Conservation (phyloP, 1,284 basidiomycete genomes). For the Cerioporus squamosus region DNA sequence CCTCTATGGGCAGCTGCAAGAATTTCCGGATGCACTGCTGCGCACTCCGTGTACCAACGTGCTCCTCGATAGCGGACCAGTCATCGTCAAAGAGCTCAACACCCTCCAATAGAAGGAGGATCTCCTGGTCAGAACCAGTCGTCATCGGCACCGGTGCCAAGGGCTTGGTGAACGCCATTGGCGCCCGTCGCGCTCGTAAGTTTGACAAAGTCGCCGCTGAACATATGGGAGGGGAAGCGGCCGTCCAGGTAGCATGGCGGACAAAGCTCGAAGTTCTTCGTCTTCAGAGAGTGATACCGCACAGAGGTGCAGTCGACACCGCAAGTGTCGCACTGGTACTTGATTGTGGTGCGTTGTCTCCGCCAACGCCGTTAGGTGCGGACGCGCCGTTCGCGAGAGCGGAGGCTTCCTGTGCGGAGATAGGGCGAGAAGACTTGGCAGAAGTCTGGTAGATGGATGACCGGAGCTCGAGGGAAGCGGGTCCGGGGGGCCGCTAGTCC, state of each 20-base stretch:
- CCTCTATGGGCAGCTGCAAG: slow-evolving; percentile 96
- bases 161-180: slow-evolving; percentile 43
- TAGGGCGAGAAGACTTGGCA: slow-evolving; percentile 74
- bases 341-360: slow-evolving; percentile 43
- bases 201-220: slow-evolving; percentile 97
- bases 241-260: slow-evolving; percentile 94
- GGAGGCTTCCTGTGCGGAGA: slow-evolving; percentile 69
- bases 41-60: slow-evolving; percentile 89
- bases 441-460: slow-evolving; percentile 90
- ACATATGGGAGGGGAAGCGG: slow-evolving; percentile 95
- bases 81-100: slow-evolving; percentile 99
- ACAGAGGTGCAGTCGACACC: slow-evolving; percentile 89
- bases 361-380: slow-evolving; percentile 48
- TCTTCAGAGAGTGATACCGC: slow-evolving; percentile 93
- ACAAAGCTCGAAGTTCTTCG: slow-evolving; percentile 90
- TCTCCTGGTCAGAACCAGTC: slow-evolving; percentile 95
- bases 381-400: slow-evolving; percentile 63
- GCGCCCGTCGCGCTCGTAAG: slow-evolving; percentile 59
- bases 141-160: slow-evolving; percentile 53
- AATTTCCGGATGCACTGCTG: slow-evolving; percentile 98
- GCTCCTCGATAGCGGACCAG: slow-evolving; percentile 91
- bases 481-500: slow-evolving; percentile 46
- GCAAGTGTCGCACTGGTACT: slow-evolving; percentile 92
- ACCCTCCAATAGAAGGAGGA: slow-evolving; percentile 88
- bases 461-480: slow-evolving; percentile 85